Evolutionary conservation across 805 yeast genomes (phyloP), one percentile per base, ranked within the genome.

Genomic region (Ogataea chonburiensis): DNA sequence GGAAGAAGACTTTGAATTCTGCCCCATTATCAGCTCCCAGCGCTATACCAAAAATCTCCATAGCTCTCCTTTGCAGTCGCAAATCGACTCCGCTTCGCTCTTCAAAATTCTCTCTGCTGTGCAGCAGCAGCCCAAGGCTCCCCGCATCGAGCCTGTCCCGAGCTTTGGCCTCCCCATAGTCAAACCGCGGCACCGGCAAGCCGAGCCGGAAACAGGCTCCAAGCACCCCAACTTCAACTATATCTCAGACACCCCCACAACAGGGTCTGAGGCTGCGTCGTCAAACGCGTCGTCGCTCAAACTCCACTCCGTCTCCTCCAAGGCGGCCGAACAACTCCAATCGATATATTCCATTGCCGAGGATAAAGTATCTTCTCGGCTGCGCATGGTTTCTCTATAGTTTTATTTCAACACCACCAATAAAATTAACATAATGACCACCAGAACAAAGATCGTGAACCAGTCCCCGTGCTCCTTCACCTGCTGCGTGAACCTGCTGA

Each of bases 1-100:
- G 25, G 86, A 79, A 55, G 85, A 82, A 47, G 91, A 83, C 56
- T 54, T 72, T 33, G 89, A 80, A 61, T 84, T 84, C 56, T 79
- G 81, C 47, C 85, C 85, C 14, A 32, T 56, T 9, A 16, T 43
- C n/a, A 42, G 30, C 37, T 25, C 34, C 26, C 40, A 30, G 36
- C 27, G 31, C 42, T 24, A 23, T 31, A 19, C 27, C 24, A 29
- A 17, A 20, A n/a, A 15, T 3, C 33, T 17, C 15, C 36, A 28
- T 17, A 14, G 32, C 43, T 31, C 41, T 17, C 24, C 37, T 13
- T 33, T 28, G 31, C 37, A 29, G n/a, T 14, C 44, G 5, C 43
- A 40, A 21, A 38, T 45, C 18, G 52, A 48, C 30, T 38, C 50
- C 9, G 24, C 37, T 5, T 46, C 52, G 13, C 36, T 48, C 17